Conservation (phyloP, 2,329 filamentous ascomycete species). For the Daldinia sp. region DNA sequence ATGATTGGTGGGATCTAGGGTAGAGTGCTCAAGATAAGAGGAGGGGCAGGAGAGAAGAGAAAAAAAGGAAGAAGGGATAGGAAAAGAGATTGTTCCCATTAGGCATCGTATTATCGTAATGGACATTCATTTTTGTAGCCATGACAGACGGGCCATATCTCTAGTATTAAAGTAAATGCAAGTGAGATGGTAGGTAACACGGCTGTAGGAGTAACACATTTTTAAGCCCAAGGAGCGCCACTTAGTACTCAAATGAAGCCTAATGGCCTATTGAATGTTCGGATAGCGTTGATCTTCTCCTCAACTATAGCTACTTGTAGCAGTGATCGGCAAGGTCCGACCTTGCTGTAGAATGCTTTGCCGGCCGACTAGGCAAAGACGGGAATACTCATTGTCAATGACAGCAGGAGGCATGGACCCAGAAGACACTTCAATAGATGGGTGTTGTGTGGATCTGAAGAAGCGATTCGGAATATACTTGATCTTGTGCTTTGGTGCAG, state of each 20-base stretch:
- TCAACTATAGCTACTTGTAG: conserved; percentile 23
- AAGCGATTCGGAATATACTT: conserved; percentile 16
- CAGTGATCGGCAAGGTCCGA: conserved; percentile 30
- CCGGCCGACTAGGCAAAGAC: conserved; percentile 36
- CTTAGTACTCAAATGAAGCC: conserved; percentile 24
- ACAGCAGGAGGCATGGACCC: conserved; percentile 20
- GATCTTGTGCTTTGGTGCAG: conserved; percentile 4
- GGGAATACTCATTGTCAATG: conserved; percentile 23
- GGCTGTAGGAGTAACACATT: conserved; percentile 13
- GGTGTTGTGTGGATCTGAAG: conserved; percentile 19
- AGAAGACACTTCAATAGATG: conserved; percentile 9
- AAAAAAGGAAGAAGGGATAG: background rate
- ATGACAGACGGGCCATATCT: background rate
- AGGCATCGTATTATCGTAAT: background rate
- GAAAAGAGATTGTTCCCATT: background rate
- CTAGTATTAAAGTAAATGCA: background rate
- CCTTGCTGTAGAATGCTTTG: conserved; percentile 29
- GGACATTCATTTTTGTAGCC: background rate
- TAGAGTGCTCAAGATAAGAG: background rate
- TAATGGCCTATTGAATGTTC: conserved; percentile 33
- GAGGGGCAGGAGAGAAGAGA: background rate
- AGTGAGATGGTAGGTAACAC: conserved; percentile 12
- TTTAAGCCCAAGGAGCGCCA: conserved; percentile 13
- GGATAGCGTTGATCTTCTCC: conserved; percentile 32
- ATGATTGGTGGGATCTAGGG: conserved; percentile 16